Conservation (phyloP, 73 alveolate species). For the Paramecium octaurelia region DNA sequence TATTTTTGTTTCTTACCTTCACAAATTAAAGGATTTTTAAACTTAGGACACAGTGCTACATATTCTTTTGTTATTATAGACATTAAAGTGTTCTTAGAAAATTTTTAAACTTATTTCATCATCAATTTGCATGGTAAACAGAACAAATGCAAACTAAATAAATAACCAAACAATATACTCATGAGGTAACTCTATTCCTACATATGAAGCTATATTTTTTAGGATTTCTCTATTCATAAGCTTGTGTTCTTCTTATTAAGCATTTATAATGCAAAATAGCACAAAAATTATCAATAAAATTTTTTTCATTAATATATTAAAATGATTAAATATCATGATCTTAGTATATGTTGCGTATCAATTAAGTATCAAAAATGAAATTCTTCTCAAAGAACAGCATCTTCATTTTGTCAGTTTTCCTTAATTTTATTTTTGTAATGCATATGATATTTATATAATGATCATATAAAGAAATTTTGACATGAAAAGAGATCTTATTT, state of each 20-base stretch:
- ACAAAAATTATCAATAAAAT: not conserved
- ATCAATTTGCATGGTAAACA: not conserved
- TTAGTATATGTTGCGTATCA: too few species aligned
- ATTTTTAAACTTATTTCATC: not conserved
- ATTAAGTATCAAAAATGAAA: too few species aligned
- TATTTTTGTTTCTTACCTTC: not conserved
- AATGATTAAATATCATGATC: not conserved
- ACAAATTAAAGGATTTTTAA: not conserved
- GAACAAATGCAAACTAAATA: not conserved
- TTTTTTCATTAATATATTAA: not conserved
- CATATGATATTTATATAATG: too few species aligned
- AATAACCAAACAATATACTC: not conserved
- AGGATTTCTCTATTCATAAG: not conserved
- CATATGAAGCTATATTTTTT: not conserved
- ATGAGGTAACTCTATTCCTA: not conserved
- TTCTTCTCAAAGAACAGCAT: too few species aligned
- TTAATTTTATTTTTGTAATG: too few species aligned
- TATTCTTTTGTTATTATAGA: not conserved
- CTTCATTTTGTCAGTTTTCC: too few species aligned
- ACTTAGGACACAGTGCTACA: not conserved
- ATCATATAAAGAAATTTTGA: too few species aligned
- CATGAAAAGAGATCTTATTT: too few species aligned
- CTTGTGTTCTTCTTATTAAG: not conserved
- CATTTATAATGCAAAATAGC: not conserved
- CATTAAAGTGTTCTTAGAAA: not conserved